Conservation (phyloP, 139 green algal species). For the Chlorella vulgaris region DNA sequence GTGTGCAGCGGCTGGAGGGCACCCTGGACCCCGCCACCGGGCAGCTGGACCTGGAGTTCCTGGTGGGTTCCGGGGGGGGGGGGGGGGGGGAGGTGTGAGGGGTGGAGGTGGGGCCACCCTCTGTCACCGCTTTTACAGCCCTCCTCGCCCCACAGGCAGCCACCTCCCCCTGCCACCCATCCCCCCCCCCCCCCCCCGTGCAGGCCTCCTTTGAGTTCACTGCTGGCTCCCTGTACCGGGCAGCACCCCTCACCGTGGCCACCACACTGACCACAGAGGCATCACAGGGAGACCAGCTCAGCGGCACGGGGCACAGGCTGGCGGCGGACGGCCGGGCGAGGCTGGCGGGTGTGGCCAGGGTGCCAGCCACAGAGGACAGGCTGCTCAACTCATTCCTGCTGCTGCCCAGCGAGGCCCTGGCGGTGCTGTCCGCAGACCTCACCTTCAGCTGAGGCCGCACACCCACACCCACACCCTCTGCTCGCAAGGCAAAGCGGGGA, state of each 20-base stretch:
- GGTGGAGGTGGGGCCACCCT: background rate
- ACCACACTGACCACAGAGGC: constrained; percentile 75
- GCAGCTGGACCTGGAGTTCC: constrained; percentile 71
- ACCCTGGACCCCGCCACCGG: constrained; percentile 68
- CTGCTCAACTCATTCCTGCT: constrained; percentile 82
- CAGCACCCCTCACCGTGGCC: constrained; percentile 60
- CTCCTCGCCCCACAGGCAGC: background rate
- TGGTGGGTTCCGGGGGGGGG: background rate
- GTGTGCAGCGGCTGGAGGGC: constrained; percentile 58
- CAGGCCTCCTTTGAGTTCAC: constrained; percentile 73
- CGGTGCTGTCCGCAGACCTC: constrained; percentile 49
- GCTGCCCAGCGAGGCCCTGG: constrained; percentile 80
- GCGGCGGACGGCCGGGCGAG: constrained; percentile 14
- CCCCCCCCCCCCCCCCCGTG: background rate
- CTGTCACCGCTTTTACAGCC: background rate
- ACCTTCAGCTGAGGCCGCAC: constrained; percentile 37
- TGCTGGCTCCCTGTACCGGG: constrained; percentile 54
- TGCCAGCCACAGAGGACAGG: constrained; percentile 62
- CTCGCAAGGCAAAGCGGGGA: no score
- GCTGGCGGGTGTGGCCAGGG: constrained; percentile 58
- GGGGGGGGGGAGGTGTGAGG: background rate
- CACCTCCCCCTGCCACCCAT: background rate
- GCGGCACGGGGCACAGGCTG: constrained; percentile 44
- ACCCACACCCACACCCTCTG: no score
- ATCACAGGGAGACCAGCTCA: constrained; percentile 47